These are phyloP conservation scores for Nakazawaea laoshanensis DNA, from an alignment of 805 yeast genomes.

Conservation along the genomic window DNA sequence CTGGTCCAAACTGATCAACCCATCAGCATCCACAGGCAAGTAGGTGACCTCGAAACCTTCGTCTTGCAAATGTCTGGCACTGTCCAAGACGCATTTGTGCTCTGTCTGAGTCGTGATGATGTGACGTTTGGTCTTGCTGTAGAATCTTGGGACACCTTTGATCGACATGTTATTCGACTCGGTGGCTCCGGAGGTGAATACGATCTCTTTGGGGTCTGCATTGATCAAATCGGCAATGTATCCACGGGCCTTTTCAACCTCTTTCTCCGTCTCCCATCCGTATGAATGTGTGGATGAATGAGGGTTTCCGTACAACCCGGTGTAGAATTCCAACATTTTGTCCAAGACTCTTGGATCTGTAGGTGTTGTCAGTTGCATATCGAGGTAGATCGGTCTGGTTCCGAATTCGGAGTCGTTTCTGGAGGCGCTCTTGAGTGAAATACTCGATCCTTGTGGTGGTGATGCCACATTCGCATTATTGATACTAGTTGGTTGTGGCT, in stretches of 20 bases:
- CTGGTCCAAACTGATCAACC: slow-evolving; percentile 69
- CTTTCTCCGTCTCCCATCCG: slow-evolving; percentile 98
- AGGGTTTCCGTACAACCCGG: slow-evolving; percentile 96
- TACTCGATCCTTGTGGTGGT: slow-evolving; percentile 41
- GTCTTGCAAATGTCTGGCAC: slow-evolving; percentile 89
- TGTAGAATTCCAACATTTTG: slow-evolving; percentile 75
- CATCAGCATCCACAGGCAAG: slow-evolving; percentile 74
- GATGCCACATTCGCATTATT: slow-evolving; percentile 15
- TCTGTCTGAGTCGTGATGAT: slow-evolving; percentile 95
- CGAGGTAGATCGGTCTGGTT: slow-evolving; percentile 87
- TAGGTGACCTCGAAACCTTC: slow-evolving; percentile 97
- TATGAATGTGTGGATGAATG: slow-evolving; percentile 95
- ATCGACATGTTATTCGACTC: slow-evolving; percentile 92
- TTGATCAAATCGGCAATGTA: slow-evolving; percentile 77
- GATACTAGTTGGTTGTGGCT: slow-evolving; percentile 10
- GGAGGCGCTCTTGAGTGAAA: slow-evolving; percentile 33
- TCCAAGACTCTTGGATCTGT: slow-evolving; percentile 95
- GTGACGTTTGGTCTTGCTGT: slow-evolving; percentile 82
- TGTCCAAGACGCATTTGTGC: slow-evolving; percentile 97
- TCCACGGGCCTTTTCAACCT: slow-evolving; percentile 79
- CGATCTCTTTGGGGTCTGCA: slow-evolving; percentile 95
- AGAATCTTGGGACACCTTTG: slow-evolving; percentile 94
- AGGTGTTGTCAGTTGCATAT: slow-evolving; percentile 98
- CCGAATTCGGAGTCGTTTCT: slow-evolving; percentile 44
- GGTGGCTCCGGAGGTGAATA: slow-evolving; percentile 97